Evolutionary conservation across 2,329 filamentous ascomycete genomes (phyloP).

Genomic region (Fusarium sp.): DNA sequence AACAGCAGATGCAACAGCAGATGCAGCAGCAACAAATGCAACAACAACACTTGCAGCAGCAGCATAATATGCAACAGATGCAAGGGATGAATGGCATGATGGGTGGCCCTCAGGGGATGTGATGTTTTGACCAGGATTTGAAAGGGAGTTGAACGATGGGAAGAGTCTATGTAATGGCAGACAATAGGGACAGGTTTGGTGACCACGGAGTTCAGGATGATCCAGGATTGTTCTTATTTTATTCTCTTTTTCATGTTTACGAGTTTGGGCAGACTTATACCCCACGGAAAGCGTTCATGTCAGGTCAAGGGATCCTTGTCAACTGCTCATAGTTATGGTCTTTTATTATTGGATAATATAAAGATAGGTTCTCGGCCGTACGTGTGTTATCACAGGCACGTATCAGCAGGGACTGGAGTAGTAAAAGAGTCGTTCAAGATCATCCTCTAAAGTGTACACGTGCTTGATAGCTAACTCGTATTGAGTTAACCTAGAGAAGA

Average conservation of each 20-base stretch:
- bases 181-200: constrained; percentile 15
- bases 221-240: constrained; percentile 21
- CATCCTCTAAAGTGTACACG: background rate
- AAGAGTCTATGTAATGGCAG: constrained; percentile 21
- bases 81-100: constrained; percentile 59
- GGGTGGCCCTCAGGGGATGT: constrained; percentile 62
- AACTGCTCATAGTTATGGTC: constrained; percentile 14
- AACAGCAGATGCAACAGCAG: constrained; percentile 46
- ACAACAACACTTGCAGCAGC: constrained; percentile 41
- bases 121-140: constrained; percentile 23
- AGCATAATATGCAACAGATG: constrained; percentile 46
- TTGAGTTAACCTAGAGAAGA: background rate
- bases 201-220: constrained; percentile 37
- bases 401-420: background rate
- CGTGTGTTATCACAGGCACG: background rate
- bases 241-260: constrained; percentile 21
- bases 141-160: constrained; percentile 2
- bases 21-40: constrained; percentile 47
- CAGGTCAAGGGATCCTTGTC: constrained; percentile 34
- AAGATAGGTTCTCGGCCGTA: constrained; percentile 8
- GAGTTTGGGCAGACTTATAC: constrained; percentile 48
- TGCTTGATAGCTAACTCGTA: background rate
- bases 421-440: background rate
- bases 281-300: constrained; percentile 46
- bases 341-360: constrained; percentile 29